Evolutionary conservation across 345 rosid genomes (phyloP).

Genomic region (Draba incana): DNA sequence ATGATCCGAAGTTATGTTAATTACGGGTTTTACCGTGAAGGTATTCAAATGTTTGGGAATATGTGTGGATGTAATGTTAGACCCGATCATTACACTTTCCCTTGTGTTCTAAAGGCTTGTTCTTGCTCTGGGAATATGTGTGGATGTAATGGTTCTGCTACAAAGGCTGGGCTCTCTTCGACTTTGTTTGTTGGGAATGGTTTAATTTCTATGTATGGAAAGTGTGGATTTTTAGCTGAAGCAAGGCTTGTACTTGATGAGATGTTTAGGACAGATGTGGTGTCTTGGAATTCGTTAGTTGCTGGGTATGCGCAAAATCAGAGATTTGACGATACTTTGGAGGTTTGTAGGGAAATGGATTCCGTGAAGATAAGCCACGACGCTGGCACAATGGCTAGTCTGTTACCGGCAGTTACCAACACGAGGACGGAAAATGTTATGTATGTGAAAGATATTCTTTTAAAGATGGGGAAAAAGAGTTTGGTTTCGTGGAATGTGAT

Average conservation of each 20-base stretch:
- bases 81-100: constrained; percentile 73
- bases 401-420: constrained; percentile 66
- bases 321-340: constrained; percentile 65
- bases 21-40: constrained; percentile 52
- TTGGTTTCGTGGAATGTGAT: constrained; percentile 78
- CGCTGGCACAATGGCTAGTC: constrained; percentile 75
- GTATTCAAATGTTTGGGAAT: constrained; percentile 47
- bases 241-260: constrained; percentile 61
- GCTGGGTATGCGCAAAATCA: constrained; percentile 65
- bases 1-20: constrained; percentile 76
- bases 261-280: constrained; percentile 65
- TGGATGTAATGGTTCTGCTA: constrained; percentile 45
- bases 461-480: constrained; percentile 49
- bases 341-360: constrained; percentile 67
- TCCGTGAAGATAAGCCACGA: constrained; percentile 49
- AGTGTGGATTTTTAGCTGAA: constrained; percentile 61
- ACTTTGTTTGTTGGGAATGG: constrained; percentile 70
- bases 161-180: constrained; percentile 56
- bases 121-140: constrained; percentile 56
- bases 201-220: constrained; percentile 70
- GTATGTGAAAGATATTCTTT: constrained; percentile 61
- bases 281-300: constrained; percentile 80
- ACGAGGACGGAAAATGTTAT: constrained; percentile 55
- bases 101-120: constrained; percentile 75
- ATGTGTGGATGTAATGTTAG: constrained; percentile 48